phyloP scores from a whole-genome alignment of 768 basidiomycete species.

The Coprinellus micaceus region DNA sequence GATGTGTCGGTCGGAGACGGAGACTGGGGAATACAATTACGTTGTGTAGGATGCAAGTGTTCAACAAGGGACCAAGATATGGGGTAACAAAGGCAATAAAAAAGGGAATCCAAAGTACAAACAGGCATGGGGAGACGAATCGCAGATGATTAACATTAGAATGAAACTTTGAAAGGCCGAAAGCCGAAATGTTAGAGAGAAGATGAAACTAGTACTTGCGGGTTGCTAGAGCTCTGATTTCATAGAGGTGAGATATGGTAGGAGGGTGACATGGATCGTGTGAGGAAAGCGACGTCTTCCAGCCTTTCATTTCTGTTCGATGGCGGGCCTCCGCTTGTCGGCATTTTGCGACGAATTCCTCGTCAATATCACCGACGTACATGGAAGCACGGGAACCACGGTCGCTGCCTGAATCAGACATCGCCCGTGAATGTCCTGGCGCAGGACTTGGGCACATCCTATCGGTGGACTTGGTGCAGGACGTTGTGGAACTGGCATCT shows the following conservation, averaged over 20 bases:
- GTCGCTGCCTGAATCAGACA: slow-evolving; percentile 75
- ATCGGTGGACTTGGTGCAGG: slow-evolving; percentile 23
- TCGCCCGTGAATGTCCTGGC: slow-evolving; percentile 58
- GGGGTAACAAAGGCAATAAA: not conserved
- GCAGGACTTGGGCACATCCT: slow-evolving; percentile 55
- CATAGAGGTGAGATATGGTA: slow-evolving; percentile 58
- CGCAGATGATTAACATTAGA: not conserved
- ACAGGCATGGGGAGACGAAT: not conserved
- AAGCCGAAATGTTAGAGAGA: slow-evolving; percentile 21
- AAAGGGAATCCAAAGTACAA: not conserved
- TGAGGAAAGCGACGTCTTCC: slow-evolving; percentile 45
- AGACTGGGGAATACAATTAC: not conserved
- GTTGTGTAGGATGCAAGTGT: not conserved
- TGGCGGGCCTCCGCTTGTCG: slow-evolving; percentile 79
- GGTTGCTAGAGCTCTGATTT: slow-evolving; percentile 84
- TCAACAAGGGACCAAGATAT: slow-evolving; percentile 8
- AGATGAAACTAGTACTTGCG: slow-evolving; percentile 59
- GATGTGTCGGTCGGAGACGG: not conserved
- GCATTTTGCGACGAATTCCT: slow-evolving; percentile 69
- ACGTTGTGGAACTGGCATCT: slow-evolving; percentile 29
- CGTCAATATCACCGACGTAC: slow-evolving; percentile 69
- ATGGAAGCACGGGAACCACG: slow-evolving; percentile 78
- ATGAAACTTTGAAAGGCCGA: slow-evolving; percentile 18
- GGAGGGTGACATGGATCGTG: slow-evolving; percentile 36
- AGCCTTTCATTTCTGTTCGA: slow-evolving; percentile 79